Base-by-base conservation (phyloP, 805 yeast species). In the Lachancea sp. region DNA sequence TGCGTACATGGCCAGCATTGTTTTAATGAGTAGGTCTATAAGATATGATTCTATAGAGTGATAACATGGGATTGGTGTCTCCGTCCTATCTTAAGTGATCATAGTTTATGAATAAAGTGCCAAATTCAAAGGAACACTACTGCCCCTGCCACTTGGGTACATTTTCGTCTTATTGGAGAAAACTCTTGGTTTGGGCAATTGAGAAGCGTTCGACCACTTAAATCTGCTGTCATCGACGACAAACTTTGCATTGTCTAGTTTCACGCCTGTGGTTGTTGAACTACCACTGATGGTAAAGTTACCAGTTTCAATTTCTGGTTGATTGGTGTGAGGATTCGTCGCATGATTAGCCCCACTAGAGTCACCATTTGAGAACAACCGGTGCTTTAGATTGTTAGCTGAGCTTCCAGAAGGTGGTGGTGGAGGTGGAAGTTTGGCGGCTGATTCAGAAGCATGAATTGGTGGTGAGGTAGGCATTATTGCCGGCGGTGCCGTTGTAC, bases 131-230 rank as follows among this genome's bases (percentile, higher is more conserved):
- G 97, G 97, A 31, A 90, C 93, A 29, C 95, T 85, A 25, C 89
- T 78, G 2, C 98, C 98, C 55, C 96, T 75, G 12, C 98, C 98
- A 66, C 96, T 86, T 15, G 98, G 96, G 67, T 93, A 93, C 52
- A 89, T 69, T 62, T 91, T 89, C 47, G 75, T 75, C 38, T 74
- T 74, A 3, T 81, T 85, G 42, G 76, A 79, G 58, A 85, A 88
- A 41, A 76, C 74, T 53, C 98, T 73, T n/a, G 99, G 98, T 54
- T 79, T 79, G 0, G 99, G 98, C 37, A 93, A 69, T 19, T 87
- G 83, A 36, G 68, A 65, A 15, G 75, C 73, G 60, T 85, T 85
- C 3, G 69, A 59, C 71, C 87, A 90, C 52, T 73, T 76, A 70
- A 82, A 89, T 54, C 90, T 69, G 25, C 63, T 62, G 59, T 85